Evolutionary conservation across 257 asterid species (phyloP).

Genomic region (Jacaranda mimosifolia): DNA sequence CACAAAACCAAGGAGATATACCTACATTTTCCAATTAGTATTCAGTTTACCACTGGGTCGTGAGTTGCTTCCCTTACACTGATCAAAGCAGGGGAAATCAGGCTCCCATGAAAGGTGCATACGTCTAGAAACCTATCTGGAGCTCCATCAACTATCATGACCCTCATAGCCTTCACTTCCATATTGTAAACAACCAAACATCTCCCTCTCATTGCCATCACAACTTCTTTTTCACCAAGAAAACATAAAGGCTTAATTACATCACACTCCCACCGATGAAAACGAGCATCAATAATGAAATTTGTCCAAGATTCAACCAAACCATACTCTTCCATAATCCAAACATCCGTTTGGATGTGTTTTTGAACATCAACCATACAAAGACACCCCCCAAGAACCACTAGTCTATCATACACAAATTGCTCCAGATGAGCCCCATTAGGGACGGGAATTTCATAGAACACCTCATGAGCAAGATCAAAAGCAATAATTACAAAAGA

Average conservation of each 20-base stretch:
- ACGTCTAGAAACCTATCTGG: conserved; percentile 25
- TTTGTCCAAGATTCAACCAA: conserved; percentile 45
- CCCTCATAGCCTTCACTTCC: conserved; percentile 14
- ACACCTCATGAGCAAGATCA: conserved; percentile 35
- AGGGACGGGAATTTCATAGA: conserved; percentile 44
- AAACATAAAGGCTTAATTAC: conserved; percentile 32
- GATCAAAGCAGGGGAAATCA: conserved; percentile 29
- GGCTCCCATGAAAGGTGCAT: conserved; percentile 41
- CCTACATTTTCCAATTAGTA: no score
- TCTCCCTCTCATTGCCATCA: conserved; percentile 16
- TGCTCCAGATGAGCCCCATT: conserved; percentile 1
- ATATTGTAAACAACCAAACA: conserved; percentile 23
- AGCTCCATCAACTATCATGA: conserved; percentile 33
- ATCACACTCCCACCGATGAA: background rate
- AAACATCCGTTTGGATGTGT: conserved; percentile 28
- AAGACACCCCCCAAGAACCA: conserved; percentile 48
- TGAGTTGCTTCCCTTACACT: no score
- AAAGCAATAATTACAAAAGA: conserved; percentile 45
- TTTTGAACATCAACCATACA: conserved; percentile 35
- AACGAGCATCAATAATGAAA: conserved; percentile 14
- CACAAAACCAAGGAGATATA: no score
- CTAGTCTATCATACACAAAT: conserved; percentile 13
- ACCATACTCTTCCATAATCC: conserved; percentile 54
- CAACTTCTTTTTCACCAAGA: conserved; percentile 33
- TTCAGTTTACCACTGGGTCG: no score